These are phyloP conservation scores for Ophiostoma piceae DNA, from an alignment of 2,329 filamentous ascomycete genomes.

Conservation along the genomic window DNA sequence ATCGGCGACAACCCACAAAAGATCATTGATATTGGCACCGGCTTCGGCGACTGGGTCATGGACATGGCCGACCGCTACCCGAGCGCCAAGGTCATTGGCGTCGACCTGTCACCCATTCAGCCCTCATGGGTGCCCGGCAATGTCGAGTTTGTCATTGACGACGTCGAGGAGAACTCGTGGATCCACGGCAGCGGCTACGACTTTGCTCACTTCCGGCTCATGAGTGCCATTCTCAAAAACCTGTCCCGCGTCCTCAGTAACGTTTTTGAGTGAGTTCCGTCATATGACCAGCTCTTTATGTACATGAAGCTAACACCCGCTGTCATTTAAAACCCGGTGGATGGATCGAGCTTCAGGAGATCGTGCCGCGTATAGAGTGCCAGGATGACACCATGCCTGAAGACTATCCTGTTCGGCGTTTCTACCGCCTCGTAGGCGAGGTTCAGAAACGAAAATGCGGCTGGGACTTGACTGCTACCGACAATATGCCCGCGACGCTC, in stretches of 20 bases:
- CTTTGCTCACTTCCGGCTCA: conserved; percentile 55
- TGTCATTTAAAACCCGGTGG: conserved; percentile 38
- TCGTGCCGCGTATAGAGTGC: conserved; percentile 26
- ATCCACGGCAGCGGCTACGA: conserved; percentile 49
- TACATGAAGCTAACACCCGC: neutral
- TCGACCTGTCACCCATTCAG: conserved; percentile 43
- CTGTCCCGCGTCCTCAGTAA: conserved; percentile 37
- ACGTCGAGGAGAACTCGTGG: conserved; percentile 47
- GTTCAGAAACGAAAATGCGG: conserved; percentile 29
- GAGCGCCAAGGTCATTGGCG: conserved; percentile 42
- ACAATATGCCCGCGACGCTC: conserved; percentile 32
- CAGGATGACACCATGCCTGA: conserved; percentile 33
- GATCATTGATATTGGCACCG: conserved; percentile 32
- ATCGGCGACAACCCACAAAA: conserved; percentile 22
- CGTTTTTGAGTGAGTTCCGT: conserved; percentile 17
- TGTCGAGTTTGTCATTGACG: conserved; percentile 27
- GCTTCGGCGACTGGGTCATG: conserved; percentile 31
- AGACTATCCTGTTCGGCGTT: conserved; percentile 30
- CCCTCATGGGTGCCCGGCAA: conserved; percentile 42
- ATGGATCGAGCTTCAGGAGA: conserved; percentile 39
- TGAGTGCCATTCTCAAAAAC: conserved; percentile 49
- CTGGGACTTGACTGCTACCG: conserved; percentile 30
- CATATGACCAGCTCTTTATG: neutral
- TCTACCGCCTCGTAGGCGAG: conserved; percentile 24
- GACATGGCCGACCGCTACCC: conserved; percentile 27